Evolutionary conservation across 805 yeast genomes (phyloP).

Genomic region (Soucietia sequanensis): DNA sequence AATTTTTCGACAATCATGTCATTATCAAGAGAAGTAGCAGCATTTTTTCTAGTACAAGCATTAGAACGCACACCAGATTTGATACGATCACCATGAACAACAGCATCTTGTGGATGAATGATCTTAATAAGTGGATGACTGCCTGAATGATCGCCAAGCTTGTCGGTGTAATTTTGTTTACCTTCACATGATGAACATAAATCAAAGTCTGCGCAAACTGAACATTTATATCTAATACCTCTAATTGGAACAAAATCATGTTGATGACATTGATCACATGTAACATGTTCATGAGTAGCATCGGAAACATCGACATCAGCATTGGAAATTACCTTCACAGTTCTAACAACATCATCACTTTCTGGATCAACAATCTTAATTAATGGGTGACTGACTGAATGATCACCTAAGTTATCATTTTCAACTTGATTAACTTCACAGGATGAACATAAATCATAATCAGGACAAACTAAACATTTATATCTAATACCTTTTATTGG

Average conservation of each 20-base stretch:
- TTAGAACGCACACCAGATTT: too few species aligned
- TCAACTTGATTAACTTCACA: constrained; percentile 21
- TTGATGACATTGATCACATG: constrained; percentile 37
- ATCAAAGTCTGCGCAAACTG: constrained; percentile 53
- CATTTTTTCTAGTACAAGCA: too few species aligned
- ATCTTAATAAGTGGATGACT: constrained; percentile 33
- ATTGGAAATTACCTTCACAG: too few species aligned
- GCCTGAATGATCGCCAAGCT: constrained; percentile 18
- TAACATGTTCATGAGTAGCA: constrained; percentile 25
- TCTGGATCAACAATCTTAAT: constrained; percentile 23
- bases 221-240: constrained; percentile 52
- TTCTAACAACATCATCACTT: constrained; percentile 2
- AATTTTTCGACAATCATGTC: constrained; percentile 17
- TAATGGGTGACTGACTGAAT: constrained; percentile 27
- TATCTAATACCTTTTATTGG: constrained; percentile 49
- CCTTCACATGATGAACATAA: constrained; percentile 42
- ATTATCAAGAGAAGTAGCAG: too few species aligned
- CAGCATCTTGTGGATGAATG: constrained; percentile 11
- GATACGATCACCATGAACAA: too few species aligned
- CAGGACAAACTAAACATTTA: constrained; percentile 50
- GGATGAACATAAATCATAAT: constrained; percentile 51
- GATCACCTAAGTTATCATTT: constrained; percentile 14
- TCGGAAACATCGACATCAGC: too few species aligned
- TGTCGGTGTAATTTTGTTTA: constrained; percentile 9
- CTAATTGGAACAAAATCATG: constrained; percentile 30